Evolutionary conservation across 805 yeast genomes (phyloP), one percentile per base, ranked within the genome.

Genomic region (Pichia exigua): DNA sequence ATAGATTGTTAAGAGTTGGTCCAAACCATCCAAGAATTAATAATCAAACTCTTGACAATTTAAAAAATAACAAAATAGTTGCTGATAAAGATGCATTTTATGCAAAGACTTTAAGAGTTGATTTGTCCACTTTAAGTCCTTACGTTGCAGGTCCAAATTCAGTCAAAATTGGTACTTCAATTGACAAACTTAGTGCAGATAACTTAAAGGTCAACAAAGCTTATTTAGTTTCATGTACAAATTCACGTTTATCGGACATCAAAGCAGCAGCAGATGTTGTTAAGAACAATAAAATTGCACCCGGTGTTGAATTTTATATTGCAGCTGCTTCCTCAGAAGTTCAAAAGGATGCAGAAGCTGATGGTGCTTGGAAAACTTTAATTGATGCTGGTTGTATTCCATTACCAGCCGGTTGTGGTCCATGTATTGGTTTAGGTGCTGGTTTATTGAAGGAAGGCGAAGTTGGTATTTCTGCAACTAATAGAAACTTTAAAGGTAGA

Each of bases 331-430:
- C 97, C 1, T 83, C 95, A 3, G 82, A 83, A 61, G 97, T 94
- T 40, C 97, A 92, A 73, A 78, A 78, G 60, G 97, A 91, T 60
- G 99, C 99, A 45, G 96, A 87, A 71, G 78, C 81, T 38, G 73
- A 71, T 44, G 99, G 99, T 51, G 95, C 95, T 17, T 95, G 99
- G 99, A 77, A 90, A 61, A 81, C 81, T 21, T 76, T 94, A 53
- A 63, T 94, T 46, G 92, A 84, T 51, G 96, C 98, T 11, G 99
- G 99, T 49, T 95, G 97, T 54, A 87, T 73, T 61, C 88, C 97
- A 38, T 79, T 94, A 60, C 98, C 98, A 21, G 96, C 99, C 17
- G 99, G 99, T 22, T 94, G 99, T 73, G 99, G 99, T 45, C 99
- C 99, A 24, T 94, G 99, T 74, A 94, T 94, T 65, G 99, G 99